These are phyloP conservation scores for Leersia perrieri DNA, from an alignment of 176 grass and related monocot genomes.

Conservation along the genomic window DNA sequence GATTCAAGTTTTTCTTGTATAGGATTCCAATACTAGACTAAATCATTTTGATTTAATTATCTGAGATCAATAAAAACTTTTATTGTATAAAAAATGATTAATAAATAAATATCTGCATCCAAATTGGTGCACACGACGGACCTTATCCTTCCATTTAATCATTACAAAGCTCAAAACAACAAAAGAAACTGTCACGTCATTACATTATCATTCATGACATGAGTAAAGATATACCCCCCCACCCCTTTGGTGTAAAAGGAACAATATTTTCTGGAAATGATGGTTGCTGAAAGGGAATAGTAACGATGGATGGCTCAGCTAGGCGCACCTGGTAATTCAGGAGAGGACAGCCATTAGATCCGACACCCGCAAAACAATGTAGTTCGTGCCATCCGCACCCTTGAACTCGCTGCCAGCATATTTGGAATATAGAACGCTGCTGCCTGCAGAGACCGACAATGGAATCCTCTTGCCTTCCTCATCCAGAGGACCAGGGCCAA, in stretches of 20 bases:
- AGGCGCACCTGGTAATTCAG: constrained; percentile 7
- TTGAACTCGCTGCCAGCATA: constrained; percentile 78
- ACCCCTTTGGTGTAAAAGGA: neutral
- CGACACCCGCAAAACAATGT: constrained; percentile 55
- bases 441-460: constrained; percentile 43
- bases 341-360: constrained; percentile 83
- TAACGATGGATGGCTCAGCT: neutral
- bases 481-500: constrained; percentile 56
- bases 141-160: neutral
- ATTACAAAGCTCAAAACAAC: neutral
- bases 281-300: neutral
- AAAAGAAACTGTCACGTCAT: neutral
- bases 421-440: constrained; percentile 69
- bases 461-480: constrained; percentile 64
- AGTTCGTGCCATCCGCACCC: constrained; percentile 50
- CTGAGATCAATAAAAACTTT: too few relatives aligned
- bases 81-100: too few relatives aligned
- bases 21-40: too few relatives aligned
- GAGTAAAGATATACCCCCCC: neutral
- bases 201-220: neutral
- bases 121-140: neutral
- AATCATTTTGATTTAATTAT: too few relatives aligned
- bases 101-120: neutral
- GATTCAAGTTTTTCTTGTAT: too few relatives aligned
- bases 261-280: neutral